Base-by-base conservation (phyloP, 2,329 filamentous ascomycete species). In the Claviceps purpurea region DNA sequence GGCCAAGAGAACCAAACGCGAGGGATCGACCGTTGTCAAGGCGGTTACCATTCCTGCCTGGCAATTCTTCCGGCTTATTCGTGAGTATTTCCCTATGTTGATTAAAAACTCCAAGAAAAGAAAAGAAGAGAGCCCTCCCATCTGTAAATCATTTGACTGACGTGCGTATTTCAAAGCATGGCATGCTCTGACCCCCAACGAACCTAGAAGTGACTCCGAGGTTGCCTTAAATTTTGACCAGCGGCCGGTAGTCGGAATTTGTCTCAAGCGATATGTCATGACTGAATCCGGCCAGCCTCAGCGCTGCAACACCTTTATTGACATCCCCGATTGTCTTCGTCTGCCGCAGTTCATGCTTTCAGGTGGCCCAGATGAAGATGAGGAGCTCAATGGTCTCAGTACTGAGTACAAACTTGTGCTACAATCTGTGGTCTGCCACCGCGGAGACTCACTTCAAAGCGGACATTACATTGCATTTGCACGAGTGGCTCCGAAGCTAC, bases 31-130 rank as follows among this genome's bases (percentile, higher is more conserved):
- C 2, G 72, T 75, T 52, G 74, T 70, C 58, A 95, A 91, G 62
- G 90, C 95, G 60, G 86, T 97, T 14, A 84, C 91, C 54, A 95
- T 97, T 73, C 91, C 91, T 40, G 93, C 93, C 2, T 97, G 90
- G 89, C 91, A 96, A 62, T 95, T 97, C 63, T 97, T 96, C 69
- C 89, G 87, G 61, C 73, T 97, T 26, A 89, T 96, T 60, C 90
- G 86, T 89, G 72, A 70, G 85, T 50, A 50, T 7, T 50, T 51
- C 47, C 16, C 24, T 40, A 44, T 24, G 16, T 16, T 11, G 7
- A 44, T 24, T 22, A 14, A 14, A 16, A 43, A 43, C 13, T 4
- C 13, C 1, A 24, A 26, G 6, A 34, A 34, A 34, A 11, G 8
- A 44, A 26, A 18, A 22, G 14, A n/a, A n/a, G 26, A 26, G 11